Evolutionary conservation across 768 basidiomycete species (phyloP), one percentile per base, ranked within the genome.

Genomic region (Terana coerulea): DNA sequence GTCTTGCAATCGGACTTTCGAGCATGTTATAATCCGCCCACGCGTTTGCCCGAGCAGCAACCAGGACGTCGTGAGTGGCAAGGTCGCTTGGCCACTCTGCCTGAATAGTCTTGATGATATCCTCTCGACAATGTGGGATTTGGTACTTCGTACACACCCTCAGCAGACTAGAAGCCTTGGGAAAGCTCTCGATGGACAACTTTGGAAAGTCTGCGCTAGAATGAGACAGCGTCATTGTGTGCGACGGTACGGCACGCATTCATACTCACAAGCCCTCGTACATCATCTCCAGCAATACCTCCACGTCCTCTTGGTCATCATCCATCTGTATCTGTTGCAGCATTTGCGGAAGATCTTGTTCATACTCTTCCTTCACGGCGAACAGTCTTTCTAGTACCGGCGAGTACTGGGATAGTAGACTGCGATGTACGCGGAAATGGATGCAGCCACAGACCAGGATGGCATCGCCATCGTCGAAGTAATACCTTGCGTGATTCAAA

Each of bases 221-320:
- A n/a, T n/a, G n/a, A n/a, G n/a, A n/a, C n/a, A n/a, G n/a, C n/a
- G n/a, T n/a, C n/a, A n/a, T n/a, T n/a, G n/a, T n/a, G n/a, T n/a
- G n/a, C n/a, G n/a, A n/a, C n/a, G n/a, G n/a, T n/a, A n/a, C n/a
- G n/a, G n/a, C n/a, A n/a, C n/a, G n/a, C n/a, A 19, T 5, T 5
- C 17, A 6, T 3, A 58, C 56, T 57, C 46, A 59, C 58, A 56
- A 19, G 19, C 58, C 47, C 24, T 51, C 46, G 39, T 59, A 59
- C 14, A 59, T 51, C 24, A 42, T 31, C 28, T 52, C 31, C 12
- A 59, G 28, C n/a, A 59, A 17, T 15, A 39, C 45, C 15, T 50
- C 56, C 21, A 59, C 48, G 30, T 59, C 58, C 7, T 56, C 55
- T 17, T 15, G n/a, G 37, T 36, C 44, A 21, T 59, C 58, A n/a